Percentiles rank a stretch among this genome's conserved stretches.
These are phyloP conservation scores for Clonostachys solani DNA, from an alignment of 2,329 filamentous ascomycete genomes.

Conservation along the genomic window DNA sequence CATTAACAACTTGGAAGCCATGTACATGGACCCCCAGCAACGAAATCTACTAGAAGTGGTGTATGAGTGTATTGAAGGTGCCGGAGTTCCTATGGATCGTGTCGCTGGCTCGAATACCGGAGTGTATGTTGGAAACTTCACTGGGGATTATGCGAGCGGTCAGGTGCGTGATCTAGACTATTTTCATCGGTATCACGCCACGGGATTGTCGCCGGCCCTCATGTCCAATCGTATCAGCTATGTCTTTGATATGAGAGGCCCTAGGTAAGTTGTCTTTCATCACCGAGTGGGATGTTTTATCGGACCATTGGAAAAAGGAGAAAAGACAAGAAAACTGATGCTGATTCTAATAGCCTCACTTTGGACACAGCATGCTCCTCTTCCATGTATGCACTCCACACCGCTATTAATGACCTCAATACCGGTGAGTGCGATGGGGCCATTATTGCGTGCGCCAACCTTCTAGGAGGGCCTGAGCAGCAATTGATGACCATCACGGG, in stretches of 20 bases:
- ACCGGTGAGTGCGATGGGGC: constrained; percentile 14
- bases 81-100: constrained; percentile 40
- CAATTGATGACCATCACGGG: constrained; percentile 13
- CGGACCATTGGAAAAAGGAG: too few relatives aligned
- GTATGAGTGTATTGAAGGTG: constrained; percentile 50
- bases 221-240: constrained; percentile 47
- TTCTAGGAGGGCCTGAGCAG: constrained; percentile 9
- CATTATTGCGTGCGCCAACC: neutral
- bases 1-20: constrained; percentile 44
- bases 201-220: constrained; percentile 26
- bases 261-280: constrained; percentile 24
- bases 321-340: neutral
- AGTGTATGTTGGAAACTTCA: constrained; percentile 43
- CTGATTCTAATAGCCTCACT: constrained; percentile 32
- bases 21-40: constrained; percentile 47
- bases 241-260: constrained; percentile 47
- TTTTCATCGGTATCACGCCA: constrained; percentile 25
- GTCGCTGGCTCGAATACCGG: constrained; percentile 42
- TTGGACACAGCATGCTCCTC: constrained; percentile 46
- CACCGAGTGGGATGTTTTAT: too few relatives aligned
- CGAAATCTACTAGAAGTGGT: constrained; percentile 47
- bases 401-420: constrained; percentile 41
- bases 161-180: constrained; percentile 38
- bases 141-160: constrained; percentile 43
- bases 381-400: constrained; percentile 38